phyloP scores from a whole-genome alignment of 2,329 filamentous ascomycete genomes.

The Aspergillus fumigatus region DNA sequence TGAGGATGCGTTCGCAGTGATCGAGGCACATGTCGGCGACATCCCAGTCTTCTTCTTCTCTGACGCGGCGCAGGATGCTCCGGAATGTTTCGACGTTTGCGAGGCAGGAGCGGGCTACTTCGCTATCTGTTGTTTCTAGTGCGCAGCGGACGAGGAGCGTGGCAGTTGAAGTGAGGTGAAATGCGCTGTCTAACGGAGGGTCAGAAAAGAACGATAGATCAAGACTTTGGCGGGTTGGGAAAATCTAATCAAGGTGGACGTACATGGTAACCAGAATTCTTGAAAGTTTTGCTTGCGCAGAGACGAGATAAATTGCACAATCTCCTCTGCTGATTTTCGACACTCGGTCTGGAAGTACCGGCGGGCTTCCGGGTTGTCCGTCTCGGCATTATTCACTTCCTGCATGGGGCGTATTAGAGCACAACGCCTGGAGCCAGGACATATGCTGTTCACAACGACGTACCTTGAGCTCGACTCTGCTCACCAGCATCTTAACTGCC shows the following conservation, averaged over 20 bases:
- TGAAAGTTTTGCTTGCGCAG: conserved; percentile 45
- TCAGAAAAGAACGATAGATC: conserved; percentile 1
- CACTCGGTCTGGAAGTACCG: conserved; percentile 47
- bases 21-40: conserved; percentile 53
- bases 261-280: conserved; percentile 51
- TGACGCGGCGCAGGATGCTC: conserved; percentile 44
- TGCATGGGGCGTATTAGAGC: conserved; percentile 9
- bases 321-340: conserved; percentile 41
- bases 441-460: conserved; percentile 9
- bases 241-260: conserved; percentile 8
- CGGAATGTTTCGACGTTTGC: conserved; percentile 46
- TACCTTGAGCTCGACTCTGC: conserved; percentile 45
- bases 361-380: conserved; percentile 45
- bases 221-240: background rate
- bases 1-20: conserved; percentile 43
- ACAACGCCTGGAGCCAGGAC: background rate
- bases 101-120: conserved; percentile 44
- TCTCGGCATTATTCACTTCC: conserved; percentile 41
- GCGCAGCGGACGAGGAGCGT: conserved; percentile 50
- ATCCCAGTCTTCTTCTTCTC: conserved; percentile 52
- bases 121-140: conserved; percentile 47
- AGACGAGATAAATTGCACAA: conserved; percentile 48
- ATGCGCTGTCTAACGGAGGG: conserved; percentile 41
- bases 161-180: conserved; percentile 51
- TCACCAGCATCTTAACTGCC: conserved; percentile 45